phyloP scores from a whole-genome alignment of 1,284 basidiomycete species.

The Lentinula novae-zelandiae region DNA sequence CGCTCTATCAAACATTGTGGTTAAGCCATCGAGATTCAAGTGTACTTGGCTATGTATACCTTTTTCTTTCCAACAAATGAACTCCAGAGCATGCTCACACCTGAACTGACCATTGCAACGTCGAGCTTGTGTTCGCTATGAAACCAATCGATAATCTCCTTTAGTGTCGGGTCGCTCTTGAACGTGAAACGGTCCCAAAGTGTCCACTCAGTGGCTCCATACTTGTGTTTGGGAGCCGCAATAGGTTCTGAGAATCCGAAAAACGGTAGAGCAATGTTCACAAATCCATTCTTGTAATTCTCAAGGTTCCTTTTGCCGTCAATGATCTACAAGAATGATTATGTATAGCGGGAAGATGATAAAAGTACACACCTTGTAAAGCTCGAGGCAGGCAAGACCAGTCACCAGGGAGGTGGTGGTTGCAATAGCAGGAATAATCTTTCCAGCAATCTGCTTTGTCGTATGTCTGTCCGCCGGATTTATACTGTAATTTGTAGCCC shows the following conservation, averaged over 20 bases:
- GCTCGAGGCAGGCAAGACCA: conserved; percentile 92
- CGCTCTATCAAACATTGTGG: conserved; percentile 48
- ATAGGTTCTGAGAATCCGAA: conserved; percentile 99
- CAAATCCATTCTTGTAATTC: conserved; percentile 97
- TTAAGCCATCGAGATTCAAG: background rate
- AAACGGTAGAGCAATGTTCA: conserved; percentile 97
- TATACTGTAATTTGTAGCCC: conserved; percentile 96
- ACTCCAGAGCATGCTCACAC: conserved; percentile 98
- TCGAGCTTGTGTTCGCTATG: conserved; percentile 82
- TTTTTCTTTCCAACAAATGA: conserved; percentile 90
- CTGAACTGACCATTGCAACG: conserved; percentile 94
- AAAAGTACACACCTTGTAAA: conserved; percentile 77
- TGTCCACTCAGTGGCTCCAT: conserved; percentile 89
- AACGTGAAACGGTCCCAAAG: conserved; percentile 99
- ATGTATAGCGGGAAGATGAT: conserved; percentile 9
- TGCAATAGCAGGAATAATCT: conserved; percentile 99
- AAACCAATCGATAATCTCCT: conserved; percentile 88
- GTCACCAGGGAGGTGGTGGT: conserved; percentile 96
- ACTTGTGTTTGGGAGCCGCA: conserved; percentile 87
- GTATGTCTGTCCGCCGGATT: conserved; percentile 86
- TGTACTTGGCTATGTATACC: conserved; percentile 37
- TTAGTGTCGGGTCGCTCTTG: conserved; percentile 83
- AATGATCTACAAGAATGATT: conserved; percentile 66
- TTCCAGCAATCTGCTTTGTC: conserved; percentile 98
- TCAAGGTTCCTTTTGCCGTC: conserved; percentile 93